A percentile compares a stretch with the other conserved stretches of the same genome.
Conservation (phyloP, 495 filamentous ascomycete species). For the Daldinia bambusicola region DNA sequence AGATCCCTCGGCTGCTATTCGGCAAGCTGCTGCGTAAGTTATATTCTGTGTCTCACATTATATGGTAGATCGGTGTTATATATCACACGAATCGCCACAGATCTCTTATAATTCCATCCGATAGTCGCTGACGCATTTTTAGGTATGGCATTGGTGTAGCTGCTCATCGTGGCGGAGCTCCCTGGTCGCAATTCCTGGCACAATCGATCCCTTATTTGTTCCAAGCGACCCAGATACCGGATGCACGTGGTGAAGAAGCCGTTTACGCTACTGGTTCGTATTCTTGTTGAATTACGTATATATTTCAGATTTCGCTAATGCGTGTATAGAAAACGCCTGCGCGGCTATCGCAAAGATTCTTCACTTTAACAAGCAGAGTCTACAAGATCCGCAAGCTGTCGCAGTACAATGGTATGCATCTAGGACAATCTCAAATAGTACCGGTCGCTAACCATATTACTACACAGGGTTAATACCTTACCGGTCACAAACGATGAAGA, state of each 20-base stretch:
- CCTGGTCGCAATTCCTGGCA: constrained; percentile 85
- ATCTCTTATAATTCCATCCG: not conserved
- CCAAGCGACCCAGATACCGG: constrained; percentile 77
- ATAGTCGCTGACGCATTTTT: constrained; percentile 16
- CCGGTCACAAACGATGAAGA: constrained; percentile 96
- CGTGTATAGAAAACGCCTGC: constrained; percentile 81
- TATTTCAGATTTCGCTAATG: constrained; percentile 20
- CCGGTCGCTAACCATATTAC: constrained; percentile 11
- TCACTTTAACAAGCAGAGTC: constrained; percentile 81
- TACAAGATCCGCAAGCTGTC: constrained; percentile 76
- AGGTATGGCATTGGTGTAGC: constrained; percentile 93
- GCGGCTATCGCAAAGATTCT: constrained; percentile 97
- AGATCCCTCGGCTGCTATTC: constrained; percentile 87
- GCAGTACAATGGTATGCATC: constrained; percentile 72
- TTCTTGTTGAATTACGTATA: not conserved
- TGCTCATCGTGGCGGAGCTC: constrained; percentile 86
- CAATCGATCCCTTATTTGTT: constrained; percentile 84
- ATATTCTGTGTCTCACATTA: not conserved
- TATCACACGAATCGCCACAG: not conserved
- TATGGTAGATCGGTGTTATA: not conserved
- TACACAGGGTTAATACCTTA: constrained; percentile 72
- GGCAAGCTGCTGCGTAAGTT: constrained; percentile 82
- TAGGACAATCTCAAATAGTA: not conserved
- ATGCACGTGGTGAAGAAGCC: constrained; percentile 89
- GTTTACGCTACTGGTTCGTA: constrained; percentile 80